A percentile compares a stretch with the other conserved stretches of the same genome.
phyloP scores from a whole-genome alignment of 2,329 filamentous ascomycete genomes.

The Colletotrichum sp. region DNA sequence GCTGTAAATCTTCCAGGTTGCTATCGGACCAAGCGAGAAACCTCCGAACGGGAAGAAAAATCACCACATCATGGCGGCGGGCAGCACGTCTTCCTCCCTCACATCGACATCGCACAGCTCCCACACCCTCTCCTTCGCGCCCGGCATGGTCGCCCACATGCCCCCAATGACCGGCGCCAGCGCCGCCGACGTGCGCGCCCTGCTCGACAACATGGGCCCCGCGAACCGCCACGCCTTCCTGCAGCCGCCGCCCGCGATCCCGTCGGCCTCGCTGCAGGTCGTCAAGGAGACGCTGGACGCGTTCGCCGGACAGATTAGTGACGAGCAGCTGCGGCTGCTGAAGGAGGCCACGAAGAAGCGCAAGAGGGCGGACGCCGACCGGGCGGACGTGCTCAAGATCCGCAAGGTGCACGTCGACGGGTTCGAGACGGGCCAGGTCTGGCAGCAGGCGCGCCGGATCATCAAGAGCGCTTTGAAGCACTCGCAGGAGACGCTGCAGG shows the following conservation, averaged over 20 bases:
- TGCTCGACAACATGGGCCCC: constrained; percentile 62
- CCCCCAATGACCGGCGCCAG: constrained; percentile 25
- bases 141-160: constrained; percentile 41
- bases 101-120: constrained; percentile 55
- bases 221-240: constrained; percentile 75
- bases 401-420: constrained; percentile 86
- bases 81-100: constrained; percentile 62
- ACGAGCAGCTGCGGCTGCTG: constrained; percentile 72
- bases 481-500: constrained; percentile 50
- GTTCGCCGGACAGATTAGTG: constrained; percentile 75
- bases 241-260: constrained; percentile 71
- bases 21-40: neutral
- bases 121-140: constrained; percentile 62
- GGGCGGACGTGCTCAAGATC: constrained; percentile 69
- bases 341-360: constrained; percentile 76
- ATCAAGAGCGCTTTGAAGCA: constrained; percentile 63
- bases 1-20: constrained; percentile 7
- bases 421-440: constrained; percentile 87
- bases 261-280: constrained; percentile 72
- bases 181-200: constrained; percentile 47
- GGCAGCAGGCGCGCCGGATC: constrained; percentile 90
- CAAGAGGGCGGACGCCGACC: constrained; percentile 64
- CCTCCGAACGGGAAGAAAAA: neutral
- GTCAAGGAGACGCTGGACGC: constrained; percentile 83
- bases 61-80: constrained; percentile 28